phyloP scores from a whole-genome alignment of 495 filamentous ascomycete species.

The Penicillium simplicissimum region DNA sequence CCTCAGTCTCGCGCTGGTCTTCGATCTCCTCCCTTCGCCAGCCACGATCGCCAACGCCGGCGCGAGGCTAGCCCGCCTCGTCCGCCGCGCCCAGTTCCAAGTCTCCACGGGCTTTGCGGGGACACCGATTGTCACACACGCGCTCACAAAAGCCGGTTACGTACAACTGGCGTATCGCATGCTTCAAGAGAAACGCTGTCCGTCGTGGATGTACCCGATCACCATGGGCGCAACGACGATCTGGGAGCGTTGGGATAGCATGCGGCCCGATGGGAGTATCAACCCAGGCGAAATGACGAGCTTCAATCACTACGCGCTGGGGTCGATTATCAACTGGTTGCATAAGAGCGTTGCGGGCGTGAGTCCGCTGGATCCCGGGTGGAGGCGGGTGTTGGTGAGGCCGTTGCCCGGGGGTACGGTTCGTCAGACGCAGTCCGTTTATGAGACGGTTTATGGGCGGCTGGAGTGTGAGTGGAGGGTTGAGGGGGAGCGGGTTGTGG shows the following conservation, averaged over 20 bases:
- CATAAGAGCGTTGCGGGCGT: constrained; percentile 30
- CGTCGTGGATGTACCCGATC: constrained; percentile 55
- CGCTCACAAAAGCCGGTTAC: constrained; percentile 39
- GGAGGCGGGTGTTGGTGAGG: constrained; percentile 28
- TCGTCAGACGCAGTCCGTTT: constrained; percentile 23
- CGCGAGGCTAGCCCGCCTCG: constrained; percentile 35
- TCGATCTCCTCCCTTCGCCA: constrained; percentile 40
- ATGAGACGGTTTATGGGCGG: constrained; percentile 32
- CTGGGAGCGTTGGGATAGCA: constrained; percentile 60
- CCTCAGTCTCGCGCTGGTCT: constrained; percentile 44
- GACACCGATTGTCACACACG: constrained; percentile 49
- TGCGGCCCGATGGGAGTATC: constrained; percentile 49
- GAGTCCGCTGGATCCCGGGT: constrained; percentile 25
- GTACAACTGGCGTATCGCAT: constrained; percentile 36
- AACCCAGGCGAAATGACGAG: constrained; percentile 57
- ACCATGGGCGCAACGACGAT: constrained; percentile 53
- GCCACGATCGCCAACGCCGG: constrained; percentile 36
- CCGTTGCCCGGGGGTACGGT: constrained; percentile 33
- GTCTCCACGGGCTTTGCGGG: constrained; percentile 57
- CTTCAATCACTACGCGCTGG: constrained; percentile 56
- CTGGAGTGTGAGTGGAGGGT: constrained; percentile 28
- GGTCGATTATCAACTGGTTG: constrained; percentile 40
- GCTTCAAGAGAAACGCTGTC: constrained; percentile 38
- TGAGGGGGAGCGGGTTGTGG: constrained; percentile 13
- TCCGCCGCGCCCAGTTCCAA: constrained; percentile 30